phyloP scores from a whole-genome alignment of 148 eudicot species.

The Vaccinium darrowii region DNA sequence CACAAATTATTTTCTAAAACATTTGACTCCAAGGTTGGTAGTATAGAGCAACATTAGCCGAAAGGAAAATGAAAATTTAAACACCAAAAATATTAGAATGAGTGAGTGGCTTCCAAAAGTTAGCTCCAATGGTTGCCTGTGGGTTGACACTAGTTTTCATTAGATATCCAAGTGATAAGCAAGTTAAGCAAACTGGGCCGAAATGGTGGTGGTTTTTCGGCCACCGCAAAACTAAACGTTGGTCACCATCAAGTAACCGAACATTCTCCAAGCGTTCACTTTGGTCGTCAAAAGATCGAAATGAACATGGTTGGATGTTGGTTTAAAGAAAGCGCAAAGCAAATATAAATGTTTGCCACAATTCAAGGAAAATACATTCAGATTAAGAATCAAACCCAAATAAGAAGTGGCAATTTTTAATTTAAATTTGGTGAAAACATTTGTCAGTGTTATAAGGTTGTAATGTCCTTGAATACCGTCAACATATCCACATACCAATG shows the following conservation, averaged over 20 bases:
- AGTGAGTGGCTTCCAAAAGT: not conserved
- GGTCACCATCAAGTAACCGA: not conserved
- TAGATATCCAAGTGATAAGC: not conserved
- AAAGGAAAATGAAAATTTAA: not conserved
- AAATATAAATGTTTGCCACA: too few species aligned
- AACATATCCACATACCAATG: not conserved
- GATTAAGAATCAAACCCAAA: too few species aligned
- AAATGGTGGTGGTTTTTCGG: not conserved
- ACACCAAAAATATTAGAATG: not conserved
- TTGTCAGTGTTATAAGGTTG: not conserved
- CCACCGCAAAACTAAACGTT: not conserved
- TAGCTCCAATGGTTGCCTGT: not conserved
- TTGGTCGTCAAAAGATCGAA: not conserved
- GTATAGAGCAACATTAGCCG: not conserved
- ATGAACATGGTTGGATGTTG: not conserved
- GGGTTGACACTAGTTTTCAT: not conserved
- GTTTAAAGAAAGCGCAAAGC: too few species aligned
- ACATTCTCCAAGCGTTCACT: not conserved
- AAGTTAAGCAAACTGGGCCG: not conserved
- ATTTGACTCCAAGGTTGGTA: not conserved
- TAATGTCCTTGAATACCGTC: not conserved
- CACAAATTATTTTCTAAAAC: not conserved
- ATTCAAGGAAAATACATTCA: too few species aligned
- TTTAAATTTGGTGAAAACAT: too few species aligned
- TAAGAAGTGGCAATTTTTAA: too few species aligned